Base-by-base conservation (phyloP, 1,284 basidiomycete genomes). In the Porodaedalea pini region DNA sequence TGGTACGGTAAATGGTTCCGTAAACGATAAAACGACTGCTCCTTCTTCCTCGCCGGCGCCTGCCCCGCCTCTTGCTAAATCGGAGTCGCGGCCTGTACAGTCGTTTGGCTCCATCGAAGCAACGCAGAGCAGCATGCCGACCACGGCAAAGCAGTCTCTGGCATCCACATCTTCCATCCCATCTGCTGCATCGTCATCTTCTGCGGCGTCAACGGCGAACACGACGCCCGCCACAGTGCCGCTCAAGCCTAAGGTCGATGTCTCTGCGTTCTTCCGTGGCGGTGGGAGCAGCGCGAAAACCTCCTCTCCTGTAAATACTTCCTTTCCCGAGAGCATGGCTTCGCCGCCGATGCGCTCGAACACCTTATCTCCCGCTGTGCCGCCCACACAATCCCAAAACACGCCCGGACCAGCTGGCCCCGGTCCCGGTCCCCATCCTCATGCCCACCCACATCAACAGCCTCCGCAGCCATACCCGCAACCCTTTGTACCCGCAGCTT, bases 41-140 rank as follows among this genome's bases (percentile, higher is more conserved):
- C 78, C 85, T 61, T 82, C 86, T 64, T 85, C 86, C 37, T 83
- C 86, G 51, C 86, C 86, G 32, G 83, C 88, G 40, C 83, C 84
- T 52, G 70, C 79, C 41, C 83, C 88, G 23, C 57, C 63, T 49
- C 41, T 54, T 13, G 34, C 57, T 21, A 58, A 54, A 54, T 25
- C 62, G 48, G 58, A 63, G 39, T 34, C 57, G 11, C 41, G 60
- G 27, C 47, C 56, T 36, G 58, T 63, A 34, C 53, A 56, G 37
- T 58, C 63, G 7, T 62, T 62, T 57, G 62, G 62, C 32, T 60
- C 62, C 6, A 57, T 70, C 69, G 49, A 68, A 65, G 62, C 65
- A 67, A 56, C 65, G 68, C 58, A 56, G 32, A 62, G 47, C 39
- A 54, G 63, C 17, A 70, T 73, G 59, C 63, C 72, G n/a, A 63